These are phyloP conservation scores for Globisporangium echinulatum DNA, from an alignment of 352 stramenopile genomes.

Conservation along the genomic window DNA sequence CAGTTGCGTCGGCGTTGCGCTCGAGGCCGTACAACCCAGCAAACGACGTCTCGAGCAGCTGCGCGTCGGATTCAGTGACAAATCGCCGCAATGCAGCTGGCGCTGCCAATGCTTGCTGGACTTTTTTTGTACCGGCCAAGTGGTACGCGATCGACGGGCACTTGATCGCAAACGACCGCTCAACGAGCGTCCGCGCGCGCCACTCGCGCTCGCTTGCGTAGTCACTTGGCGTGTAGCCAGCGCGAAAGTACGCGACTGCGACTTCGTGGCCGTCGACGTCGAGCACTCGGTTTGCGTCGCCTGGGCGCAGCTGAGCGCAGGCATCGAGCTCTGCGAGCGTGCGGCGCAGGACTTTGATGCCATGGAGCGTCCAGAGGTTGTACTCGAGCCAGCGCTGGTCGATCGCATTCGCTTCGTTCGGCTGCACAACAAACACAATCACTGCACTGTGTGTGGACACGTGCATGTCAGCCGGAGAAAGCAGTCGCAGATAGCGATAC, in stretches of 20 bases:
- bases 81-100: constrained; percentile 87
- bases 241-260: constrained; percentile 94
- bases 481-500: too few relatives aligned
- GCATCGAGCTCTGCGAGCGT: constrained; percentile 65
- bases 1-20: constrained; percentile 55
- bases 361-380: constrained; percentile 83
- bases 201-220: constrained; percentile 91
- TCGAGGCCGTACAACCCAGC: constrained; percentile 94
- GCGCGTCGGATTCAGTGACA: constrained; percentile 60
- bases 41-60: constrained; percentile 87
- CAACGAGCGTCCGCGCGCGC: constrained; percentile 82
- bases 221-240: constrained; percentile 95
- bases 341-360: constrained; percentile 66
- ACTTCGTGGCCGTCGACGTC: constrained; percentile 74
- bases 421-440: constrained; percentile 90
- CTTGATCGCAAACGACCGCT: constrained; percentile 92
- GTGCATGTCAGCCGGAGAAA: too few relatives aligned
- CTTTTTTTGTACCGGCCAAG: constrained; percentile 96
- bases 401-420: constrained; percentile 84
- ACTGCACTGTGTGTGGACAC: constrained; percentile 31
- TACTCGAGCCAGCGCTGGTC: constrained; percentile 93
- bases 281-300: constrained; percentile 37
- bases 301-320: constrained; percentile 24
- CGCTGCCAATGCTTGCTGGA: constrained; percentile 94
- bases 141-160: constrained; percentile 96